A percentile compares a stretch with the other conserved stretches of the same genome.
These are phyloP conservation scores for Cyclotella distinguenda DNA, from an alignment of 108 stramenopile species.

Conservation along the genomic window DNA sequence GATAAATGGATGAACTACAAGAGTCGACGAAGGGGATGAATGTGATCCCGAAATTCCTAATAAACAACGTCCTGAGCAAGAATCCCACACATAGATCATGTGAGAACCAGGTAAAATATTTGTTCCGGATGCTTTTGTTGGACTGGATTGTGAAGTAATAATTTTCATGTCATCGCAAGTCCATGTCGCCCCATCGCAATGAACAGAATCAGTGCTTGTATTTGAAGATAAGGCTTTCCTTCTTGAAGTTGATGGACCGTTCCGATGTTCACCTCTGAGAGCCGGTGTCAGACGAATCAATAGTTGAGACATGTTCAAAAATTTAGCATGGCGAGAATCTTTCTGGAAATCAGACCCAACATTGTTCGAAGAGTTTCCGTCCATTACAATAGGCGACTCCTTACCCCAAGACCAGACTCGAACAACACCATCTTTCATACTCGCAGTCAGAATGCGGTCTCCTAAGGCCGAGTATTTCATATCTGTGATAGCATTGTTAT, in stretches of 20 bases:
- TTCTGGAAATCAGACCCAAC: conserved; percentile 27
- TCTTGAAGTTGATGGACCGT: conserved; percentile 1
- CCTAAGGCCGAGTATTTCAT: conserved; percentile 74
- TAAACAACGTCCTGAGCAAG: conserved; percentile 70
- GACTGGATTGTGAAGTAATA: conserved; percentile 75
- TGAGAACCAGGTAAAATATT: conserved; percentile 74
- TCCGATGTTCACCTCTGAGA: not conserved
- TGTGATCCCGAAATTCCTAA: conserved; percentile 70
- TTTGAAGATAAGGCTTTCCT: conserved; percentile 19
- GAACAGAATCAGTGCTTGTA: conserved; percentile 23
- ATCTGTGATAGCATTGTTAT: conserved; percentile 82
- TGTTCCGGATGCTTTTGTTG: conserved; percentile 52
- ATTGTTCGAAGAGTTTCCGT: conserved; percentile 26
- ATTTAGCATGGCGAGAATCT: conserved; percentile 15
- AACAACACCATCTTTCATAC: conserved; percentile 82
- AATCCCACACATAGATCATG: conserved; percentile 80
- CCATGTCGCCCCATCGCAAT: conserved; percentile 83
- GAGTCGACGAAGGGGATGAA: conserved; percentile 62
- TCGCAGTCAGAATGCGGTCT: conserved; percentile 79
- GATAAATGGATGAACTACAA: conserved; percentile 75
- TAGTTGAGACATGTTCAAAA: conserved; percentile 27
- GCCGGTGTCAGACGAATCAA: conserved; percentile 33
- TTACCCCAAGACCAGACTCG: conserved; percentile 71
- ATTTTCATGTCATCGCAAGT: conserved; percentile 73
- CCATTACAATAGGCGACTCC: conserved; percentile 28